Conservation (phyloP, 2,329 filamentous ascomycete species). For the Apiospora marii region DNA sequence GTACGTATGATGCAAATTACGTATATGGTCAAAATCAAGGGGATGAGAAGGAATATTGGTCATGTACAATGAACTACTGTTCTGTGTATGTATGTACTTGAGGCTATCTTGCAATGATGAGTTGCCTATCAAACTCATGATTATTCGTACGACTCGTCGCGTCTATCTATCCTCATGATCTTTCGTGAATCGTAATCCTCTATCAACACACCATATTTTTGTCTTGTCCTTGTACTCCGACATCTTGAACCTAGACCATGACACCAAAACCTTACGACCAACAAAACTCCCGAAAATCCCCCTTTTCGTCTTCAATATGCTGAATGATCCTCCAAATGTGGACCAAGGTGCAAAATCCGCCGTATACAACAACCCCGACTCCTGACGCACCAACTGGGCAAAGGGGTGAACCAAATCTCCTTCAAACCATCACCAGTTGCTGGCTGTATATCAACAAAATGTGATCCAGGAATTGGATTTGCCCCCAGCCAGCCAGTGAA, state of each 20-base stretch:
- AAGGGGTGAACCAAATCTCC: background rate
- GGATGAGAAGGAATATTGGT: background rate
- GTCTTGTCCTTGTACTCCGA: background rate
- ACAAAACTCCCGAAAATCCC: background rate
- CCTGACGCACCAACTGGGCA: background rate
- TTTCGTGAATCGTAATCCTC: slow-evolving; percentile 11
- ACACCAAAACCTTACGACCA: background rate
- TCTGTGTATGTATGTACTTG: background rate
- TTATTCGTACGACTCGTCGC: background rate
- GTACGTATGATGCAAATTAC: background rate
- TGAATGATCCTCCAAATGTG: background rate
- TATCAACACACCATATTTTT: background rate
- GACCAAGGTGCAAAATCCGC: background rate
- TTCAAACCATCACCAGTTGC: background rate
- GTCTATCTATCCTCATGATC: background rate
- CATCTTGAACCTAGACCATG: background rate
- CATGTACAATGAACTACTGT: background rate
- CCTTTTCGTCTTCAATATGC: background rate
- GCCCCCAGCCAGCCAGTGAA: background rate
- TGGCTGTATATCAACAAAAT: background rate
- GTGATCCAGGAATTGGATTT: background rate
- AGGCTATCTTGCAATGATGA: background rate
- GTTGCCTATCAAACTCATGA: background rate
- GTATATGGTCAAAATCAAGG: background rate
- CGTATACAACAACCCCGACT: background rate